Evolutionary conservation across 345 rosid species (phyloP).

Genomic region (Populus nigra): DNA sequence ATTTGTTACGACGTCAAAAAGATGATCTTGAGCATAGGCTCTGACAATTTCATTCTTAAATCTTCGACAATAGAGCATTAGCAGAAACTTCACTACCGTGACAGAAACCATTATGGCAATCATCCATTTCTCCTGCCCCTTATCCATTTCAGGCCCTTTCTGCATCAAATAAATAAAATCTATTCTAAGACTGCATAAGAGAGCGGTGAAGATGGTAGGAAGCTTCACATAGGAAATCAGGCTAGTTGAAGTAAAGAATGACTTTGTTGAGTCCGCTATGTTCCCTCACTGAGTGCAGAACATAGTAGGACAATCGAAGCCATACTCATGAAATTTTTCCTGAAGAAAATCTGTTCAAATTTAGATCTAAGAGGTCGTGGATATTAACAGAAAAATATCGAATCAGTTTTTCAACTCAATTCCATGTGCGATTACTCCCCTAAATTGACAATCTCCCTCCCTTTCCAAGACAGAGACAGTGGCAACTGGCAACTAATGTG

Average conservation of each 20-base stretch:
- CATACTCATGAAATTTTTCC: too few species aligned
- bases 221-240: background rate
- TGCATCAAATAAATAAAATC: constrained; percentile 1
- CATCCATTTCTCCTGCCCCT: constrained; percentile 38
- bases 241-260: background rate
- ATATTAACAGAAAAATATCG: too few species aligned
- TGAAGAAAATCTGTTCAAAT: background rate
- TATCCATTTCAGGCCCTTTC: constrained; percentile 26
- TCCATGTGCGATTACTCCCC: too few species aligned
- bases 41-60: constrained; percentile 38
- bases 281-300: background rate
- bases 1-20: constrained; percentile 40
- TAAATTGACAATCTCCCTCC: too few species aligned
- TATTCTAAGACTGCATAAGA: background rate
- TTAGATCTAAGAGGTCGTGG: too few species aligned
- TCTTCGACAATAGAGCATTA: constrained; percentile 39
- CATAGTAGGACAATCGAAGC: background rate
- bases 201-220: too few species aligned
- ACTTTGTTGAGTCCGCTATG: background rate
- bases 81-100: constrained; percentile 35
- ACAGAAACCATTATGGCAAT: constrained; percentile 37
- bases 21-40: constrained; percentile 41
- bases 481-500: too few species aligned
- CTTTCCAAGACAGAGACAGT: too few species aligned
- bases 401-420: too few species aligned